A percentile compares a stretch with the other conserved stretches of the same genome.
Evolutionary conservation across 176 grass and related monocot genomes (phyloP).

Genomic region (Rhynchospora pubera): DNA sequence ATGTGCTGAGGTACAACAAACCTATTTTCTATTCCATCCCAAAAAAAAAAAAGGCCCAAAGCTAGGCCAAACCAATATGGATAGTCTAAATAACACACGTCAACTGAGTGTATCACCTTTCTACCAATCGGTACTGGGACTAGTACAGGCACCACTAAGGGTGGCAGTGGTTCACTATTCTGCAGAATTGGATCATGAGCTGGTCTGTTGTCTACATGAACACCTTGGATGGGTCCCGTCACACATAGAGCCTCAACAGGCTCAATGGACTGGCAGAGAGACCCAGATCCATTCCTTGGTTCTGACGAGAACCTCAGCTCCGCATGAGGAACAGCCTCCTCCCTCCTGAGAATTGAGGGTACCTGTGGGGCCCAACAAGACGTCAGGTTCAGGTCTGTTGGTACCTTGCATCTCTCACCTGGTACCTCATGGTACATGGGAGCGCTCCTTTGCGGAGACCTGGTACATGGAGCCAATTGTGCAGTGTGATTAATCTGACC

Average conservation of each 20-base stretch:
- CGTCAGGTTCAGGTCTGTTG: not conserved
- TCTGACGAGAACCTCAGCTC: not conserved
- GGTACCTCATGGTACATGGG: not conserved
- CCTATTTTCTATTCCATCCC: no score
- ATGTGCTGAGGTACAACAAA: no score
- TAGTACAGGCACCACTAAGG: slow-evolving; percentile 7
- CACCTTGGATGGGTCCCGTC: not conserved
- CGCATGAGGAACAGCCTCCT: not conserved
- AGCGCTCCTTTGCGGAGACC: not conserved
- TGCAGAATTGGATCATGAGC: not conserved
- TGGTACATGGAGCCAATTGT: not conserved
- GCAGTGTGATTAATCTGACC: not conserved
- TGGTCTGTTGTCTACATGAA: not conserved
- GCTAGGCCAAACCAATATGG: not conserved
- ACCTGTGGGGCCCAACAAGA: not conserved
- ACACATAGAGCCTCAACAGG: not conserved
- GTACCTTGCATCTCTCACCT: not conserved
- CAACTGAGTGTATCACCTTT: not conserved
- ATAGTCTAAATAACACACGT: not conserved
- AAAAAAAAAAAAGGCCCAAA: no score
- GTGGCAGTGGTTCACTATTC: not conserved
- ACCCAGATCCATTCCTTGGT: not conserved
- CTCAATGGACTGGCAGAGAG: not conserved
- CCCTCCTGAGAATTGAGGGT: not conserved
- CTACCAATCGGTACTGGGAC: not conserved